These are phyloP conservation scores for Giardia duodenalis DNA, from an alignment of 208 protist species.

Conservation along the genomic window DNA sequence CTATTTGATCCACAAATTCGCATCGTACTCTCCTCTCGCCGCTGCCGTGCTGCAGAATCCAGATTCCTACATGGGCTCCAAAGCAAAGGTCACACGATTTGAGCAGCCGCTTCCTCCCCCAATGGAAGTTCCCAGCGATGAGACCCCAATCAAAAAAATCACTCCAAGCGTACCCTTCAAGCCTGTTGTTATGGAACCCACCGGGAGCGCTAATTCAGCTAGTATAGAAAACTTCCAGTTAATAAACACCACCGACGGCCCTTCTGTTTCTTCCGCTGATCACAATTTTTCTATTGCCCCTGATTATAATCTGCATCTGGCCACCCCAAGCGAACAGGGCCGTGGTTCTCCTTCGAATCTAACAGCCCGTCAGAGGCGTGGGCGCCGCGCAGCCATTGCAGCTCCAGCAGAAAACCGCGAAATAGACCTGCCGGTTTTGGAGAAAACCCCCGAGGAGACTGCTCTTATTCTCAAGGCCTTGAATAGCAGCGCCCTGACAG, in stretches of 20 bases:
- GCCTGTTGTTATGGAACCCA: no score
- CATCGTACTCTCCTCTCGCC: not conserved
- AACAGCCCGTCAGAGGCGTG: no score
- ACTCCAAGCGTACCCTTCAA: no score
- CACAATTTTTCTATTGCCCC: no score
- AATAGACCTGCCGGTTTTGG: not conserved
- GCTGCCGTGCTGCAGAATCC: not conserved
- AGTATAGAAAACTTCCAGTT: not conserved
- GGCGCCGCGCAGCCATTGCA: not conserved
- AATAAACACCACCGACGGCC: not conserved
- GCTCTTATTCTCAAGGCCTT: not conserved
- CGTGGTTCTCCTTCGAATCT: not conserved
- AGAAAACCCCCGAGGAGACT: not conserved
- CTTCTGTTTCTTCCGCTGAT: not conserved
- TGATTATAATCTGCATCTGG: no score
- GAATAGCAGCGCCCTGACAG: not conserved
- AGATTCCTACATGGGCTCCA: not conserved
- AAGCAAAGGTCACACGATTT: not conserved
- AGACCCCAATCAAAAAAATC: no score
- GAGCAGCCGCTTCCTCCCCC: not conserved
- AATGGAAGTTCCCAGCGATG: not conserved
- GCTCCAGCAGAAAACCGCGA: not conserved
- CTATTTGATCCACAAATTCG: not conserved
- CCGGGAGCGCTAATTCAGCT: no score
- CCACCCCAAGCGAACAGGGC: not conserved